Base-by-base conservation (phyloP, 148 eudicot genomes). In the Tetragonia tetragonoides region DNA sequence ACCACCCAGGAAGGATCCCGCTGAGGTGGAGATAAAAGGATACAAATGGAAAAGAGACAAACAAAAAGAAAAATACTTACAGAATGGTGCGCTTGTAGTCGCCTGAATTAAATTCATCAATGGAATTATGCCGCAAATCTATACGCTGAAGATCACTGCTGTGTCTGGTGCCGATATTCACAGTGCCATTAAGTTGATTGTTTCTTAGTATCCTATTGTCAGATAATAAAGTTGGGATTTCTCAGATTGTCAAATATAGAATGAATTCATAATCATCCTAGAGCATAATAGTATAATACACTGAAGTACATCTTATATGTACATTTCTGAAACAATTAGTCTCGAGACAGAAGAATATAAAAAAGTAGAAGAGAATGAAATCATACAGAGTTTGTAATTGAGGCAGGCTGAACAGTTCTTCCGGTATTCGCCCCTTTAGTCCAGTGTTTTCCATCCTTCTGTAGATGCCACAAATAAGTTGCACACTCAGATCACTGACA, bases 141-240 rank as follows among this genome's bases (percentile, higher is more conserved):
- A 83, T 65, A 71, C 86, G 88, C 14, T 79, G 83, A 63, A 90
- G 85, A 75, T 73, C 78, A 62, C 82, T 77, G 83, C 77, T 79
- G 61, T 84, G 81, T 81, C 75, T 81, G 60, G 79, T 79, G 65
- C 90, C 84, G 77, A 92, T 47, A 73, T 87, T 76, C 78, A 92
- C 79, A 70, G 76, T 83, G 69, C 92, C 97, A 64, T 57, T 86
- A 46, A 90, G 87, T n/a, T 84, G 76, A 77, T 92, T 92, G 79
- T 92, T 86, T 70, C 85, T 81, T 28, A 92, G 85, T 49, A 81
- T 81, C 83, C 97, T 92, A 84, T 69, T 17, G 74, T 38, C 60
- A 78, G 16, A 72, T 72, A 57, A 77, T 53, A 66, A 75, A 53
- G 62, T 54, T 44, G 47, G 53, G 10, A 49, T 10, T 49, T 49